Base-by-base conservation (phyloP, 306 rosid species). In the Malus sieversii region DNA sequence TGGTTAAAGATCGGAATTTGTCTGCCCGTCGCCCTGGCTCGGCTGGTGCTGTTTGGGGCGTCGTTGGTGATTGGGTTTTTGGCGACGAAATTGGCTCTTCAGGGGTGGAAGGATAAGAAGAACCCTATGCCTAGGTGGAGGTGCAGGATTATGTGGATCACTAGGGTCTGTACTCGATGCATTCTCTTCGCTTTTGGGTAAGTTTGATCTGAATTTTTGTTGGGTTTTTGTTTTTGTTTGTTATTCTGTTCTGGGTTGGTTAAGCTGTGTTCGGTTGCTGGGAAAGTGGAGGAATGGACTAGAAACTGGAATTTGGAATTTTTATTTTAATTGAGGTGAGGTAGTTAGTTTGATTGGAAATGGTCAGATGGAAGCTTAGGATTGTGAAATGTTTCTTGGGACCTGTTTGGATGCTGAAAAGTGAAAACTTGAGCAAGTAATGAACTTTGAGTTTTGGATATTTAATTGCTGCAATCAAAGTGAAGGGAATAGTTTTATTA, bases 151-250 rank as follows among this genome's bases (percentile, higher is more conserved):
- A 90, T 92, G 99, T 91, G 97, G 90, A 71, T 96, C 79, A 96
- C 99, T 13, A 81, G 99, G 82, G 27, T 88, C 23, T 88, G 84
- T 20, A 87, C 87, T 19, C 87, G 99, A 44, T 84, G 77, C 83
- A 96, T 96, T 68, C 96, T 96, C 32, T 96, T 96, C 76, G 70
- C 98, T 48, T 96, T 96, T 68, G 99, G 99, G 99, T 92, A 77
- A 68, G 77, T 62, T 51, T 14, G 1, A 29, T 53, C 29, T 30
- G 4, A 25, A 7, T 23, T 44, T 63, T 63, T 8, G 19, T 60
- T 25, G 25, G 61, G 23, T 2, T 57, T 66, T 75, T 40, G 3
- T 25, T 53, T 23, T 15, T 27, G 65, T 25, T 4, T 1, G 6
- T 15, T 42, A 7, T 67, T 70, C 45, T 42, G n/a, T 62, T 30